Base-by-base conservation (phyloP, 2,329 filamentous ascomycete genomes). In the Microdochium trichocladiopsis region DNA sequence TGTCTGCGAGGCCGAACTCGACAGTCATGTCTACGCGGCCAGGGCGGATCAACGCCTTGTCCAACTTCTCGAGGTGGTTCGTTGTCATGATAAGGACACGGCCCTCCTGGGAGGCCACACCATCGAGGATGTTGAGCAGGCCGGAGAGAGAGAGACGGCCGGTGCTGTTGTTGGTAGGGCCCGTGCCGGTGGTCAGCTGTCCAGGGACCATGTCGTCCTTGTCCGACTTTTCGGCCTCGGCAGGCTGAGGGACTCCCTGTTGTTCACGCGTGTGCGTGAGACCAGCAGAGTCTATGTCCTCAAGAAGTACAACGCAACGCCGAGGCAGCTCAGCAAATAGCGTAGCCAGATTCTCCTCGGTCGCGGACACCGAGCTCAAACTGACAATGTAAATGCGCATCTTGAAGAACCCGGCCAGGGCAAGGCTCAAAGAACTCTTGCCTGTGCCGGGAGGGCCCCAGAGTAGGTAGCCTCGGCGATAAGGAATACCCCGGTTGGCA, bases 401-500 rank as follows among this genome's bases (percentile, higher is more conserved):
- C 53, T 82, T 80, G 63, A 90, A 86, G 61, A 82, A 78, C 4
- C 87, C 87, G 0, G 87, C 85, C 49, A 88, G 74, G 0, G 87
- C 86, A 43, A 90, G 77, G 56, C 81, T 85, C 1, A 90, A 74
- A 47, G 83, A 87, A 47, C 83, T 87, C 68, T 93, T 94, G 14
- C 89, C 88, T 0, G 88, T 92, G 1, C 89, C 88, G 0, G 88
- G 88, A 0, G 89, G 88, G 0, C 90, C 90, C 57, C 92, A 76
- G 16, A 95, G 82, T 0, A 95, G 78, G 61, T 94, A 95, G 0
- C 90, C 91, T 4, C 90, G 79, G 14, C 90, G 81, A 65, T 95
- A 95, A 0, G 91, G 90, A 25, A 95, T 93, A 1, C 90, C 90
- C 6, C 90, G 79, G 58, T 89, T 87, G 0, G 85, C 78, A 64